A percentile compares a stretch with the other conserved stretches of the same genome.
These are phyloP conservation scores for Colletotrichum tropicicola DNA, from an alignment of 2,329 filamentous ascomycete species.

Conservation along the genomic window DNA sequence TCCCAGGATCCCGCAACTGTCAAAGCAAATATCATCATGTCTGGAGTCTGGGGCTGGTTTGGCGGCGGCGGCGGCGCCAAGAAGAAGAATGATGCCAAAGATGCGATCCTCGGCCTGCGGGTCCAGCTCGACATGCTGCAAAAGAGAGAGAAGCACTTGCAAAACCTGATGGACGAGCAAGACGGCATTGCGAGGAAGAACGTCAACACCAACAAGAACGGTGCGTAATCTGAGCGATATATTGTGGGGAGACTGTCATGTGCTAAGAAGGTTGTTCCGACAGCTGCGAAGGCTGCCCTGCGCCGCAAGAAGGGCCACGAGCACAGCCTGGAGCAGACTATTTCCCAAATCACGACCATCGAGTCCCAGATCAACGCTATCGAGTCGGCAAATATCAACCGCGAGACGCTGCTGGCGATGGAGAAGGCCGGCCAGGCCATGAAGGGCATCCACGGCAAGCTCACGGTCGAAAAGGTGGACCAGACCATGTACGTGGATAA, in stretches of 20 bases:
- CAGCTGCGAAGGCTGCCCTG: slow-evolving; percentile 89
- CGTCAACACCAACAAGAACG: slow-evolving; percentile 87
- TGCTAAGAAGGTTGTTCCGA: slow-evolving; percentile 27
- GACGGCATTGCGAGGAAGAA: slow-evolving; percentile 89
- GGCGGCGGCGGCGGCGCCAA: slow-evolving; percentile 84
- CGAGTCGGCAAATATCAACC: slow-evolving; percentile 98
- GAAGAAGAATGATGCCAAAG: slow-evolving; percentile 84
- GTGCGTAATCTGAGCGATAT: slow-evolving; percentile 61
- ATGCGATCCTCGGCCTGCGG: slow-evolving; percentile 89
- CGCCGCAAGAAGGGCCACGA: slow-evolving; percentile 95
- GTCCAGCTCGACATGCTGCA: slow-evolving; percentile 96
- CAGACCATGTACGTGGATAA: slow-evolving; percentile 80
- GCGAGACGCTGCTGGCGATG: slow-evolving; percentile 95
- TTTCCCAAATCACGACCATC: slow-evolving; percentile 87
- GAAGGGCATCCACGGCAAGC: slow-evolving; percentile 89
- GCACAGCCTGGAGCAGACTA: slow-evolving; percentile 89
- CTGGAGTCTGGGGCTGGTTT: slow-evolving; percentile 87
- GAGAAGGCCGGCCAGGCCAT: slow-evolving; percentile 90
- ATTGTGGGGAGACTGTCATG: neutral
- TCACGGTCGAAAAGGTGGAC: slow-evolving; percentile 95
- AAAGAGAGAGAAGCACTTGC: slow-evolving; percentile 92
- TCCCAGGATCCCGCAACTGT: neutral
- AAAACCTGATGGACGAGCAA: slow-evolving; percentile 93
- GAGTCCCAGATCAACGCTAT: slow-evolving; percentile 97
- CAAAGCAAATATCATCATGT: slow-evolving; percentile 56